Conservation (phyloP, 2,329 filamentous ascomycete species). For the Geoglossum cookeanum region DNA sequence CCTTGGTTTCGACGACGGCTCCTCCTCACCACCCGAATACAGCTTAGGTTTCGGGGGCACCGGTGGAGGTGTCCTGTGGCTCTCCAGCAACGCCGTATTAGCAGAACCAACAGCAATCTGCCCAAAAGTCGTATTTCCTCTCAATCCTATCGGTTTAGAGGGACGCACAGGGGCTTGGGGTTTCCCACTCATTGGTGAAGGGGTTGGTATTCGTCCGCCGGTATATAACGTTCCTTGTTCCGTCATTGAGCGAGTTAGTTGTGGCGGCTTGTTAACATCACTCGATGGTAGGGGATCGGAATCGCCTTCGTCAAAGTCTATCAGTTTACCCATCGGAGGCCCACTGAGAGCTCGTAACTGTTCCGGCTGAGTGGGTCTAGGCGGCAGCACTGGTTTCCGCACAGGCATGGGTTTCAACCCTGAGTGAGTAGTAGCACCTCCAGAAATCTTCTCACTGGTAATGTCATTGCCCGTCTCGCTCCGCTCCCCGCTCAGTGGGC, state of each 20-base stretch:
- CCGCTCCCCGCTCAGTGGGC: slow-evolving; percentile 17
- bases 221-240: slow-evolving; percentile 10
- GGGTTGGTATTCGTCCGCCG: slow-evolving; percentile 8
- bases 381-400: background rate
- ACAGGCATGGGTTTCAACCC: slow-evolving; percentile 13
- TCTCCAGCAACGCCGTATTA: background rate
- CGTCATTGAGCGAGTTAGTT: slow-evolving; percentile 14
- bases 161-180: slow-evolving; percentile 34
- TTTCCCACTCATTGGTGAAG: slow-evolving; percentile 7
- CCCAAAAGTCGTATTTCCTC: slow-evolving; percentile 23
- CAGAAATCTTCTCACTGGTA: slow-evolving; percentile 12
- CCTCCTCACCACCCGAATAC: slow-evolving; percentile 3
- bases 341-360: slow-evolving; percentile 17
- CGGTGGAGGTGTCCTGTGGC: slow-evolving; percentile 1
- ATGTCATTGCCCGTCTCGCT: slow-evolving; percentile 11
- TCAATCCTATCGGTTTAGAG: slow-evolving; percentile 36
- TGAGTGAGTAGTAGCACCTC: background rate
- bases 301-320: slow-evolving; percentile 31
- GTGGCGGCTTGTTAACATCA: slow-evolving; percentile 14
- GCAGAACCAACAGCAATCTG: slow-evolving; percentile 4
- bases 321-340: slow-evolving; percentile 34
- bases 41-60: slow-evolving; percentile 11
- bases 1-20: background rate
- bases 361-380: background rate
- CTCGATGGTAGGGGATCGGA: slow-evolving; percentile 12